These are phyloP conservation scores for Fusarium veterinarium DNA, from an alignment of 2,329 filamentous ascomycete genomes.

Conservation along the genomic window DNA sequence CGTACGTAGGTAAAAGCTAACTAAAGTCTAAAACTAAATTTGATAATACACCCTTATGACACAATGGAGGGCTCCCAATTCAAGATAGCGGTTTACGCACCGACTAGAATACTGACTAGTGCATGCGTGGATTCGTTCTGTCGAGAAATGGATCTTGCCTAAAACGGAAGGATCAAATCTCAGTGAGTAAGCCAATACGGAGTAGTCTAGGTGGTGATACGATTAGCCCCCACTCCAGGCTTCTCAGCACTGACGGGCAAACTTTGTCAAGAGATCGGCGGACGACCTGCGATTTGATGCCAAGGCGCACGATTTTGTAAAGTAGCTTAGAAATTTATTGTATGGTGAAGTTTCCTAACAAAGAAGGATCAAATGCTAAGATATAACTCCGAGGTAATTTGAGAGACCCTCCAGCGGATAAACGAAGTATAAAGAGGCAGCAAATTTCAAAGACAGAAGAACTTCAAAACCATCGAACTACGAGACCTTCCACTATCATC, in stretches of 20 bases:
- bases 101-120: not conserved
- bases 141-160: not conserved
- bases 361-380: not conserved
- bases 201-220: not conserved
- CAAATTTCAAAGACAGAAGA: fast-evolving
- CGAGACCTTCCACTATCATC: fast-evolving
- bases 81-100: not conserved
- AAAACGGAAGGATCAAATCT: not conserved
- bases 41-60: fast-evolving
- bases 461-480: not conserved
- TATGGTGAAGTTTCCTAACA: not conserved
- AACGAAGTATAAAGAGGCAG: not conserved
- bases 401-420: fast-evolving
- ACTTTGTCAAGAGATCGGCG: too few relatives aligned
- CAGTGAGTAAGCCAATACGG: not conserved
- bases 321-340: not conserved
- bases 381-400: fast-evolving
- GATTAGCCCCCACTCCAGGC: not conserved
- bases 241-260: not conserved
- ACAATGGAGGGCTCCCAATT: too few relatives aligned
- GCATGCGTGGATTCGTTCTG: too few relatives aligned
- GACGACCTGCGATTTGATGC: too few relatives aligned
- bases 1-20: fast-evolving
- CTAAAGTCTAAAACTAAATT: too few relatives aligned
- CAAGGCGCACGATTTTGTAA: not conserved